Conservation (phyloP, 345 rosid species). For the Nephelium lappaceum region DNA sequence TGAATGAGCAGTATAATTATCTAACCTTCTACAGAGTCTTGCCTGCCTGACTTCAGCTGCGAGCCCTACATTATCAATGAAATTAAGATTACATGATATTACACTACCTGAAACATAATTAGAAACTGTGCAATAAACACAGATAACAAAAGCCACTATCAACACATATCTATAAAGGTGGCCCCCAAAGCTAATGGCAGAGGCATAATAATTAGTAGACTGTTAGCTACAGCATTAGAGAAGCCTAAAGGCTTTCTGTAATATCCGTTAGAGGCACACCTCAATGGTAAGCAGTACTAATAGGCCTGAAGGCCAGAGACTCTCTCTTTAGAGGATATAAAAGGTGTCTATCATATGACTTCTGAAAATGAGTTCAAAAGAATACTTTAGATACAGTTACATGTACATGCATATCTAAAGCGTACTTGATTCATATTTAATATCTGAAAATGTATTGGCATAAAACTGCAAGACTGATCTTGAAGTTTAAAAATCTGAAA, state of each 20-base stretch:
- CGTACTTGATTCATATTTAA: neutral
- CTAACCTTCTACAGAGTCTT: constrained; percentile 73
- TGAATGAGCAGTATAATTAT: constrained; percentile 12
- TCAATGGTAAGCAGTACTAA: neutral
- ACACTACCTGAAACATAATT: neutral
- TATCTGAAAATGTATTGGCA: neutral
- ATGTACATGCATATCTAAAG: neutral
- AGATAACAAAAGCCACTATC: neutral
- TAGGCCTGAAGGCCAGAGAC: neutral
- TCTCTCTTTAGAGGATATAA: neutral
- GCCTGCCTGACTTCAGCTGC: constrained; percentile 75
- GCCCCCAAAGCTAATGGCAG: neutral
- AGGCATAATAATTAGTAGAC: neutral
- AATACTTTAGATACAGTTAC: neutral
- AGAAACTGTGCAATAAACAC: neutral
- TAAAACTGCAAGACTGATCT: neutral
- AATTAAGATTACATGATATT: constrained; percentile 10
- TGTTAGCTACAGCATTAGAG: neutral
- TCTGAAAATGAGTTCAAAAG: neutral
- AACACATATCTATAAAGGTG: neutral
- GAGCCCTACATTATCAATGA: constrained; percentile 55
- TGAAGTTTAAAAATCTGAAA: neutral
- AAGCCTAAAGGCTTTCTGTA: neutral
- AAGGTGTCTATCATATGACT: neutral
- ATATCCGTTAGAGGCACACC: neutral